Base-by-base conservation (phyloP, 148 eudicot species). In the Rhododendron kiyosumense region DNA sequence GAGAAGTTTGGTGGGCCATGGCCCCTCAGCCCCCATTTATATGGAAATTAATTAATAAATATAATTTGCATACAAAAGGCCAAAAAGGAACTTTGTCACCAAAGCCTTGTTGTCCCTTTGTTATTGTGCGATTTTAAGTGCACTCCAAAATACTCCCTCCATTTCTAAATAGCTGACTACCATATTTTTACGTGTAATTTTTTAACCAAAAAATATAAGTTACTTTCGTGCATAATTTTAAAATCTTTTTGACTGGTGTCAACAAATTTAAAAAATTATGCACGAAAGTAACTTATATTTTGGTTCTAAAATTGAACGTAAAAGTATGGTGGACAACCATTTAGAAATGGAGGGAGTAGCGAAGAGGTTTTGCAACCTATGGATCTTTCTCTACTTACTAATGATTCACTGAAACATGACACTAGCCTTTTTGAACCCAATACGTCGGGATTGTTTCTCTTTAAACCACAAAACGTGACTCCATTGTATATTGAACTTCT, bases 81-180 rank as follows among this genome's bases (percentile, higher is more conserved):
- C 3, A 22, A 63, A 22, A 24, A 0, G 69, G 67, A 61, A 22
- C 69, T 22, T 61, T 61, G 26, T 24, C 69, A 13, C 69, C 69
- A 20, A 59, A 59, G 24, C 98, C 7, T 95, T 92, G 12, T 20
- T 63, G 69, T 63, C 69, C 28, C 26, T 63, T 63, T 63, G 26
- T 63, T n/a, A 67, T 28, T 2, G 69, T 24, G 69, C 1, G 28
- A 9, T 63, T 24, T 24, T 8, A 24, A 24, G 69, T 8, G 69
- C 13, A 63, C 26, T 24, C 4, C 10, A 20, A 57, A 76, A 57
- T 57, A 38, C 7, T 38, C 6, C 43, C 43, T 38, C 43, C 6
- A 0, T 38, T 38, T 38, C 43, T 38, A 5, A 5, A 38, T 38
- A 7, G 43, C 6, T 38, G 43, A 5, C 43, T 38, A 38, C 43